phyloP scores from a whole-genome alignment of 2,329 filamentous ascomycete species.

The Pseudocercospora cruenta region DNA sequence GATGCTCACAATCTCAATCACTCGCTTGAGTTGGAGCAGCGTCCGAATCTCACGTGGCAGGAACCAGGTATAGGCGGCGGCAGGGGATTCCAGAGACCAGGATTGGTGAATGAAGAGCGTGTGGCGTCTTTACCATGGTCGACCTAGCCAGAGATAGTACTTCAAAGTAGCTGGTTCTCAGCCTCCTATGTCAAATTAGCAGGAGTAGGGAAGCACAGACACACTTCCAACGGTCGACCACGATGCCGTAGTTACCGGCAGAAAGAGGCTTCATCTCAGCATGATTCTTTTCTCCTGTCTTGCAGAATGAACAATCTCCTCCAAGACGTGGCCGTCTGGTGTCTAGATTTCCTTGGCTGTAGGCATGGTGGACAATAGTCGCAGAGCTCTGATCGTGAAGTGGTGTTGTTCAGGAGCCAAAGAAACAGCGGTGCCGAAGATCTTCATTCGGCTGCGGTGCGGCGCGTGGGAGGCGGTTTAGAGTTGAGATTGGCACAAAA shows the following conservation, averaged over 20 bases:
- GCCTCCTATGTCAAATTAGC: constrained; percentile 2
- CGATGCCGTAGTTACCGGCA: neutral
- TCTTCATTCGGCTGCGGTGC: neutral
- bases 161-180: neutral
- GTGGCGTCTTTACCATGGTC: neutral
- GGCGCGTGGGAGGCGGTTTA: neutral
- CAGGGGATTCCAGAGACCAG: neutral
- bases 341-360: neutral
- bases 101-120: neutral
- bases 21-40: neutral
- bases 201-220: constrained; percentile 3
- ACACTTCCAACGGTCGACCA: neutral
- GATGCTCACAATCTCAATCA: neutral
- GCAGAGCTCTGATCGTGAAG: neutral
- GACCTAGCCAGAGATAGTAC: neutral
- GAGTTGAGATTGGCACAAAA: neutral
- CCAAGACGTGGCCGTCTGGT: neutral
- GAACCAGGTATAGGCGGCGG: neutral
- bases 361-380: neutral
- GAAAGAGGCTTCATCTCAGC: neutral
- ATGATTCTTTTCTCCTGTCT: neutral
- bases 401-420: neutral
- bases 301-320: no score
- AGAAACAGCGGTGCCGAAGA: constrained; percentile 6
- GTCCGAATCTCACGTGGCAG: neutral